Conservation (phyloP, 2,329 filamentous ascomycete genomes). For the Botrytis byssoidea region DNA sequence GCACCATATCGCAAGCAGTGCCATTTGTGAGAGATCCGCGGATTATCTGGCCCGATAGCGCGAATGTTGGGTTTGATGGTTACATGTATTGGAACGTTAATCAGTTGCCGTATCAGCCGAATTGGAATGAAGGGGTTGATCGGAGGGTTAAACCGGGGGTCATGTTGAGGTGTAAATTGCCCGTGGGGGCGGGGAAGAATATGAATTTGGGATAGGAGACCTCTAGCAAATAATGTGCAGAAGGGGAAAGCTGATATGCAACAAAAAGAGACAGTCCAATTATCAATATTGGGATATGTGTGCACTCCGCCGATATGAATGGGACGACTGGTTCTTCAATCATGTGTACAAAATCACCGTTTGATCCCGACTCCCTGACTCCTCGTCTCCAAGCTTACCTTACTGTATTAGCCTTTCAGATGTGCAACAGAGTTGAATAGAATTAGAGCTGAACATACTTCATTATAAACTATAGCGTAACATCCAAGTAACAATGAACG, state of each 20-base stretch:
- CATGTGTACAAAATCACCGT: neutral
- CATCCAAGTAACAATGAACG: neutral
- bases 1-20: slow-evolving; percentile 38
- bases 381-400: neutral
- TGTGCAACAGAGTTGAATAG: neutral
- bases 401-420: neutral
- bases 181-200: slow-evolving; percentile 40
- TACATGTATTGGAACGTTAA: slow-evolving; percentile 52
- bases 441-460: neutral
- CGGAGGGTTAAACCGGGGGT: slow-evolving; percentile 44
- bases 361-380: neutral
- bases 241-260: neutral
- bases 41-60: slow-evolving; percentile 46
- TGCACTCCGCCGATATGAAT: neutral
- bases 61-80: slow-evolving; percentile 44
- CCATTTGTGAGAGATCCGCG: slow-evolving; percentile 45
- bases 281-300: neutral
- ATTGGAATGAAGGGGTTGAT: slow-evolving; percentile 48
- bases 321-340: neutral
- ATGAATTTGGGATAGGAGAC: slow-evolving; percentile 19
- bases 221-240: neutral
- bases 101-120: slow-evolving; percentile 48
- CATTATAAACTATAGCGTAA: too few relatives aligned
- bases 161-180: slow-evolving; percentile 46
- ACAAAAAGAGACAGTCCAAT: neutral